A percentile compares a stretch with the other conserved stretches of the same genome.
Evolutionary conservation across 192 early-diverging fungal species (phyloP).

Genomic region (Mortierella hygrophila): DNA sequence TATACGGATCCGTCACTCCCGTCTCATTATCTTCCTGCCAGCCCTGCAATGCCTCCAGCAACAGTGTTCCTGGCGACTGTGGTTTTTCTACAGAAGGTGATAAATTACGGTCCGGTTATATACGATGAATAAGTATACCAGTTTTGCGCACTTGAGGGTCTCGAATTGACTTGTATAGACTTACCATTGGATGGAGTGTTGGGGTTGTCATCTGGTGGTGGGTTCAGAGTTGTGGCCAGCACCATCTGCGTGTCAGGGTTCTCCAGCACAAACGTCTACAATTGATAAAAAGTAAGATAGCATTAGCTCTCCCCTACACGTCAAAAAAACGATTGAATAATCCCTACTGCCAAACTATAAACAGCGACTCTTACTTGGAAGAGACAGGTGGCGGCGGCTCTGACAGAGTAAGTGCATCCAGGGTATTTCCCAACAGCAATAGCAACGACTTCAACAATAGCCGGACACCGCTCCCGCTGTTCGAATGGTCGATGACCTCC

Average conservation of each 20-base stretch:
- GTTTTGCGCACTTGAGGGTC: neutral
- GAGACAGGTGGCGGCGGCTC: constrained; percentile 88
- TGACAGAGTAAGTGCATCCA: constrained; percentile 66
- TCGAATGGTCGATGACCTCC: constrained; percentile 32
- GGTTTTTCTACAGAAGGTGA: constrained; percentile 66
- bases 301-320: neutral
- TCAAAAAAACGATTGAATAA: neutral
- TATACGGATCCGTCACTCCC: constrained; percentile 77
- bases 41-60: constrained; percentile 85
- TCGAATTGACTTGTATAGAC: neutral
- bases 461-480: constrained; percentile 74
- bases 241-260: constrained; percentile 93
- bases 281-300: constrained; percentile 4
- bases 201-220: constrained; percentile 81
- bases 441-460: constrained; percentile 84
- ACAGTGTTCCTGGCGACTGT: constrained; percentile 88
- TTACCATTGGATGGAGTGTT: constrained; percentile 67
- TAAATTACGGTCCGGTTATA: neutral
- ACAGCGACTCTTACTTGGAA: constrained; percentile 62
- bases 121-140: neutral
- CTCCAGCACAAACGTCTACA: constrained; percentile 76
- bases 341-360: neutral
- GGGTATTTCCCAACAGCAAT: constrained; percentile 76
- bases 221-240: constrained; percentile 86
- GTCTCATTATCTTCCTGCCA: constrained; percentile 70